Evolutionary conservation across 1,284 basidiomycete species (phyloP), one percentile per base, ranked within the genome.

Genomic region (Stygiomarasmius scandens): DNA sequence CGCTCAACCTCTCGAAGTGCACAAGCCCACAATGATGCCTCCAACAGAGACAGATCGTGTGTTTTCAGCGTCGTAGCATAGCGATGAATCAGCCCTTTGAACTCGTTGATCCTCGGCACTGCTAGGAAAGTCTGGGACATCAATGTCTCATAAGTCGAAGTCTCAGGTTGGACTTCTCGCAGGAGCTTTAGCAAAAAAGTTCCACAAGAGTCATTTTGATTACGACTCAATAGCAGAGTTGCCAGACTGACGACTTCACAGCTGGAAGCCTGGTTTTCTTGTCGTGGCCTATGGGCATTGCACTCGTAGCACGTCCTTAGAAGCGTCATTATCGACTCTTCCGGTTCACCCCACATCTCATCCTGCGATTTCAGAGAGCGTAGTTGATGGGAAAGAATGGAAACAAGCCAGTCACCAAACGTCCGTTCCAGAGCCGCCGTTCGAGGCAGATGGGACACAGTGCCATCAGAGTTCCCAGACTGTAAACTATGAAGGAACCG

Each of bases 1-100:
- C 68, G 53, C 59, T 86, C 83, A 50, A 84, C 71, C 59, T 78
- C 71, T 38, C 70, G 71, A 19, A 86, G 77, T 2, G 77, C 75
- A 59, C 77, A 80, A 11, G 75, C 74, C 77, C 79, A 85, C n/a
- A 85, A 65, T 2, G 80, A 79, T 14, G 80, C 81, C 54, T 84
- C 81, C 32, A 82, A 73, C 10, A 62, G 65, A 10, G 71, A 68
- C 11, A 83, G 65, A 12, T 64, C 64, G 45, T 72, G 68, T 0
- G 64, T 64, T 19, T 70, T 70, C 20, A 85, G 65, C 12, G 66
- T 58, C 2, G 60, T 61, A 0, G 79, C 75, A 54, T 77, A 74
- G 0, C 54, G 52, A 16, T 70, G 58, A 10, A 77, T 58, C 51
- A 63, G 50, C 23, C 51, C 22, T 20, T 46, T 61, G 68, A 59